Conservation (phyloP, 2,329 filamentous ascomycete species). For the Neonectria sp. region DNA sequence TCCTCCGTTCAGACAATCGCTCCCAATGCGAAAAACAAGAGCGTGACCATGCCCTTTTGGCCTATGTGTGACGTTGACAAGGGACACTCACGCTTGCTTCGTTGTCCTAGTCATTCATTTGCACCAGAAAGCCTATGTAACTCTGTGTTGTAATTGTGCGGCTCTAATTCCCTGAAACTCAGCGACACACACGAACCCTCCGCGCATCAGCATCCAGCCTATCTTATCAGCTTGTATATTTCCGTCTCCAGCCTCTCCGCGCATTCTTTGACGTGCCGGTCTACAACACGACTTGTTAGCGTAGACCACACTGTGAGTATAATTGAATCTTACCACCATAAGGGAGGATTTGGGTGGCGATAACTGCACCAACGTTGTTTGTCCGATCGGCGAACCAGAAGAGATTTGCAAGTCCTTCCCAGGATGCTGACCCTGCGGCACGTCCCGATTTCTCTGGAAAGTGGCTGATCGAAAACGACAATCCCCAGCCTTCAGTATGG, state of each 20-base stretch:
- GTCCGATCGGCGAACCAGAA: slow-evolving; percentile 31
- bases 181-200: too few species aligned
- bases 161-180: too few species aligned
- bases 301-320: neutral
- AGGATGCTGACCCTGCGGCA: slow-evolving; percentile 15
- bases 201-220: neutral
- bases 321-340: slow-evolving; percentile 21
- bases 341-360: slow-evolving; percentile 25
- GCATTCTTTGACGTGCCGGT: slow-evolving; percentile 5
- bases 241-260: slow-evolving; percentile 8
- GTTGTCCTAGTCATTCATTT: too few species aligned
- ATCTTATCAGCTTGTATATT: slow-evolving; percentile 1
- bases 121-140: too few species aligned
- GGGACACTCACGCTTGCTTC: too few species aligned
- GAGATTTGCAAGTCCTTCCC: slow-evolving; percentile 28
- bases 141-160: too few species aligned
- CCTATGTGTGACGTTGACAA: too few species aligned
- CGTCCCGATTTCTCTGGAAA: slow-evolving; percentile 14
- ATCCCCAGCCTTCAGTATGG: slow-evolving; percentile 31
- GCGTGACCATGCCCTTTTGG: too few species aligned
- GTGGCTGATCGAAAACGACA: slow-evolving; percentile 30
- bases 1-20: too few species aligned
- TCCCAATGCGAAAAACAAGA: too few species aligned
- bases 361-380: slow-evolving; percentile 19
- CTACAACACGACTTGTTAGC: neutral